Evolutionary conservation across 192 early-diverging fungal species (phyloP), one percentile per base, ranked within the genome.

Genomic region (Coemansia sp.): DNA sequence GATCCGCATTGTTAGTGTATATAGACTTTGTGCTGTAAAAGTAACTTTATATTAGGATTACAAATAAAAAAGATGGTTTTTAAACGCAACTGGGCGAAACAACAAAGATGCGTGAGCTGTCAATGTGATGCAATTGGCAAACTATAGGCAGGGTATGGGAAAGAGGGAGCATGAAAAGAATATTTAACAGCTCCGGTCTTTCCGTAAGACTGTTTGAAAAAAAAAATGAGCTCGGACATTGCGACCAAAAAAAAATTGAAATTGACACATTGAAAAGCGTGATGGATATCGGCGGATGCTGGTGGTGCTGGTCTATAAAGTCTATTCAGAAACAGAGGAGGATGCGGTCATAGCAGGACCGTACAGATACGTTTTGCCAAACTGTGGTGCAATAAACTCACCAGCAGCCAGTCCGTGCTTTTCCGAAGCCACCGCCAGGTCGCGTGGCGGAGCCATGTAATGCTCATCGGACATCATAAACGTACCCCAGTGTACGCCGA

Each of bases 401-500:
- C 30, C 46, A 15, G 25, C 50, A 2, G 11, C 24, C 40, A 76
- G 59, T 6, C 57, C 64, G 34, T 62, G 55, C 55, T 69, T 76
- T 11, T 37, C 34, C 10, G 62, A 73, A 1, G 77, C 87, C 9
- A 63, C 70, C 15, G 75, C 66, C 56, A 93, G 67, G 24, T 85
- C 80, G 9, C 67, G 34, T 0, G 87, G 87, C 21, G 92, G 92
- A 27, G 86, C 89, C 57, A 67, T 69, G n/a, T 86, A 71, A 27
- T 81, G 81, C 56, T 92, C 92, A 55, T 86, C 83, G 9, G 88
- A 89, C 69, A 94, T 81, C 37, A 82, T 72, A 80, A 89, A 94
- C 11, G 90, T 91, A 33, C 91, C 91, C 91, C 91, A 93, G 66
- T 95, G 93, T 63, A 95, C 91, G 27, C 85, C 91, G 19, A 93